Base-by-base conservation (phyloP, 176 grass and related monocot species). In the Triticum monococcum region DNA sequence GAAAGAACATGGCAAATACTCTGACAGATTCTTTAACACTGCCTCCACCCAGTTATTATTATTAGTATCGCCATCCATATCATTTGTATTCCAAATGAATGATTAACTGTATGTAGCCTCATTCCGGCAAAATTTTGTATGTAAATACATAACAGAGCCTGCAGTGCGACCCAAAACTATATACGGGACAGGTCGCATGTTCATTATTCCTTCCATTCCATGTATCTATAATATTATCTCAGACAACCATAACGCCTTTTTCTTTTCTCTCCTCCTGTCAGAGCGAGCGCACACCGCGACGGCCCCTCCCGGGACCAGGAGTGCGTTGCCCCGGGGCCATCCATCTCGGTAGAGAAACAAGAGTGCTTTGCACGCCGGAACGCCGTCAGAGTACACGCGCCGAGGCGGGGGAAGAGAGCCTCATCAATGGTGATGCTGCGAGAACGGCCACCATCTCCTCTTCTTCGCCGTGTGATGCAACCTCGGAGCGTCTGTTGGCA, bases 361-460 rank as follows among this genome's bases (percentile, higher is more conserved):
- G 76, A 85, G 64, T 87, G 23, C 65, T 73, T 52, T 76, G 77
- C 23, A 5, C 9, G 20, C 80, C 57, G 8, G 12, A 26, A 41
- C 78, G 3, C 59, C 35, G 50, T 54, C 50, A 54, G 50, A 54
- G 50, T 54, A 18, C 24, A 86, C 35, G 28, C 22, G 3, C 72
- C 37, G n/a, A 82, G 63, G 63, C 50, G 10, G 74, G 30, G 33
- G 52, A 57, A 76, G 32, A 57, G 12, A 52, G 78, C 0, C 9
- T 68, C 89, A 77, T 91, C 89, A 91, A 84, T 79, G 84, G 79
- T 86, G 84, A 48, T 86, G 74, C 26, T 81, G 72, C 0, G 78
- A 91, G 72, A 98, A 98, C 9, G 79, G 91, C 96, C 96, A 98
- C 96, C 96, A 98, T 85, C 92, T 92, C 84, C 91, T 98, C 90